A percentile compares a stretch with the other conserved stretches of the same genome.
Evolutionary conservation across 2,329 filamentous ascomycete genomes (phyloP).

Genomic region (Endocalyx cinctus): DNA sequence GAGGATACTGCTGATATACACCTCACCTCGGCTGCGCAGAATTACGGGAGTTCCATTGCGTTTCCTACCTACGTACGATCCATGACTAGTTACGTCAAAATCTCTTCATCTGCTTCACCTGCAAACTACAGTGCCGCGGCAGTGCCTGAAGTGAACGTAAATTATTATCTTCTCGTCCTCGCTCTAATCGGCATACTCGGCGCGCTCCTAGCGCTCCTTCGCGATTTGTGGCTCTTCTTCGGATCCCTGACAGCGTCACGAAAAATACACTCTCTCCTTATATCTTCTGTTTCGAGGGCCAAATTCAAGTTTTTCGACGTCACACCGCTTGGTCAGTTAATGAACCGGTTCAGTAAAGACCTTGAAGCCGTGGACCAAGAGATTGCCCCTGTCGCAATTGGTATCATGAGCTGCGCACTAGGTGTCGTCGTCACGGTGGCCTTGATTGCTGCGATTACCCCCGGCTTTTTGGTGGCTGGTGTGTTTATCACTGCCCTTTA

Average conservation of each 20-base stretch:
- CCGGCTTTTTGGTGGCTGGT: constrained; percentile 82
- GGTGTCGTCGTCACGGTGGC: constrained; percentile 78
- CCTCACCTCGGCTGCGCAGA: constrained; percentile 32
- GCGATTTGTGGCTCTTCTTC: constrained; percentile 87
- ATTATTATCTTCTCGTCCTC: constrained; percentile 81
- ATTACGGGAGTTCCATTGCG: too few relatives aligned
- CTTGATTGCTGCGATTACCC: constrained; percentile 84
- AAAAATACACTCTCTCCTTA: constrained; percentile 74
- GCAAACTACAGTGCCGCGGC: constrained; percentile 32
- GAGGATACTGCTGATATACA: constrained; percentile 33
- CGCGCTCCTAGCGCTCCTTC: constrained; percentile 73
- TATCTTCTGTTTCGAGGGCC: constrained; percentile 76
- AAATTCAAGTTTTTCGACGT: constrained; percentile 98
- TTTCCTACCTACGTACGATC: too few relatives aligned
- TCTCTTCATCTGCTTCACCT: constrained; percentile 28
- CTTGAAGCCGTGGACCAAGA: constrained; percentile 94
- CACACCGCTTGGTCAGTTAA: constrained; percentile 90
- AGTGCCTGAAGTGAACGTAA: constrained; percentile 63
- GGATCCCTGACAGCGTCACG: constrained; percentile 86
- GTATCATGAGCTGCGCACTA: constrained; percentile 60
- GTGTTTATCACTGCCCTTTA: constrained; percentile 82
- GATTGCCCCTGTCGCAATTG: constrained; percentile 85
- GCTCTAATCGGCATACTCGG: constrained; percentile 73
- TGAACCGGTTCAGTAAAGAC: constrained; percentile 98
- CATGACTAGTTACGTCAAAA: constrained; percentile 29